A percentile compares a stretch with the other conserved stretches of the same genome.
Evolutionary conservation across 257 asterid genomes (phyloP).

Genomic region (Perilla frutescens): DNA sequence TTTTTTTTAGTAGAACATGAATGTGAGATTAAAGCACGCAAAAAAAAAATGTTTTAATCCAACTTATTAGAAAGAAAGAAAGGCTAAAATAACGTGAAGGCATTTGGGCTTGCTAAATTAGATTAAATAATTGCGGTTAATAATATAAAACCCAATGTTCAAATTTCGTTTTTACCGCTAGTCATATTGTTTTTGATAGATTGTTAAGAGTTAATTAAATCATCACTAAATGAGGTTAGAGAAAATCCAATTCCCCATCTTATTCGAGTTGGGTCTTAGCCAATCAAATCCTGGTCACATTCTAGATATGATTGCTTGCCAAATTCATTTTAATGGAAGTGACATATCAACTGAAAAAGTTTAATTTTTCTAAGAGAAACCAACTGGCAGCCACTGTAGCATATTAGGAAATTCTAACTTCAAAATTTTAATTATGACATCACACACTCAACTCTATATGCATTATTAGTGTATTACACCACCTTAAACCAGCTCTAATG

Average conservation of each 20-base stretch:
- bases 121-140: not conserved
- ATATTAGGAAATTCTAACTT: not conserved
- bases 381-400: too few species aligned
- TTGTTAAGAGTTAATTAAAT: too few species aligned
- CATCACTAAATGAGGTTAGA: too few species aligned
- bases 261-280: not conserved
- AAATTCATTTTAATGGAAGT: slow-evolving; percentile 24
- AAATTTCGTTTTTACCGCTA: not conserved
- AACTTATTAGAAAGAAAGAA: too few species aligned
- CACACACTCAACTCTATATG: not conserved
- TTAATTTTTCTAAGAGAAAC: not conserved
- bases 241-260: not conserved
- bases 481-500: too few species aligned
- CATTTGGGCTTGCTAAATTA: too few species aligned
- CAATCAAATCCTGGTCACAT: slow-evolving; percentile 3
- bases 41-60: too few species aligned
- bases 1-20: too few species aligned
- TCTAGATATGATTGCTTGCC: slow-evolving; percentile 31
- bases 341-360: slow-evolving; percentile 30
- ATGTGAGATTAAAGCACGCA: too few species aligned
- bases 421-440: too few species aligned
- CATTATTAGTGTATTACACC: too few species aligned
- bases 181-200: not conserved
- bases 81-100: too few species aligned
- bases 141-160: not conserved